phyloP scores from a whole-genome alignment of 2,329 filamentous ascomycete genomes.

The Clarireedia hainanense region DNA sequence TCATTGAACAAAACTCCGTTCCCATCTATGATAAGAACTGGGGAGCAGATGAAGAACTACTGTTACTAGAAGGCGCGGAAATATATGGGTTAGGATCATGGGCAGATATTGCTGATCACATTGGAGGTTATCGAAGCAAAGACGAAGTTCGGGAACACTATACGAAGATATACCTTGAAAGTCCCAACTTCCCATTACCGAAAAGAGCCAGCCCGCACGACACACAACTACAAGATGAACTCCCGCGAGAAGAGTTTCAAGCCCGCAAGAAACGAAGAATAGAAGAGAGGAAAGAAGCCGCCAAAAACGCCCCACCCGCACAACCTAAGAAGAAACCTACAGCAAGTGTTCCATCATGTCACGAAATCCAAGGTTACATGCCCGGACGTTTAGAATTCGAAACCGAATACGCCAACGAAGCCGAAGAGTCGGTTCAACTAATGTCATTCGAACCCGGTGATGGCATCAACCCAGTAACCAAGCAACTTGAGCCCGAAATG shows the following conservation, averaged over 20 bases:
- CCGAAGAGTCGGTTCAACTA: conserved; percentile 93
- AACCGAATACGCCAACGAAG: conserved; percentile 95
- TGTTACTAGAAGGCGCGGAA: conserved; percentile 87
- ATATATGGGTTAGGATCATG: conserved; percentile 95
- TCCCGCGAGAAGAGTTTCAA: conserved; percentile 89
- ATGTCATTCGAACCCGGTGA: conserved; percentile 98
- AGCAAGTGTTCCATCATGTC: conserved; percentile 87
- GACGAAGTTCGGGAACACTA: conserved; percentile 97
- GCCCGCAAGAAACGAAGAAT: conserved; percentile 86
- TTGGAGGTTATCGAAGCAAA: conserved; percentile 87
- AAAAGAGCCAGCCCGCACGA: conserved; percentile 79
- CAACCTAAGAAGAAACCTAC: conserved; percentile 94
- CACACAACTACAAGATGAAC: conserved; percentile 66
- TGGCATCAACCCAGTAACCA: conserved; percentile 76
- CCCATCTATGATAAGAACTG: conserved; percentile 92
- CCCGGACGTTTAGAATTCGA: conserved; percentile 95
- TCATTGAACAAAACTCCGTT: conserved; percentile 97
- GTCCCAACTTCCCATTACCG: conserved; percentile 76
- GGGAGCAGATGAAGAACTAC: conserved; percentile 95
- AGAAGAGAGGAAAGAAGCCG: conserved; percentile 80
- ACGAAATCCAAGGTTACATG: conserved; percentile 99
- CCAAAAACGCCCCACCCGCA: conserved; percentile 73
- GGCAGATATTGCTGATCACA: conserved; percentile 97
- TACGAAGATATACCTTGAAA: conserved; percentile 77
- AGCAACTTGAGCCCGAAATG: conserved; percentile 89